Percentiles rank a stretch among this genome's conserved stretches.
Evolutionary conservation across 768 basidiomycete species (phyloP).

Genomic region (Macrocybe gigantea): DNA sequence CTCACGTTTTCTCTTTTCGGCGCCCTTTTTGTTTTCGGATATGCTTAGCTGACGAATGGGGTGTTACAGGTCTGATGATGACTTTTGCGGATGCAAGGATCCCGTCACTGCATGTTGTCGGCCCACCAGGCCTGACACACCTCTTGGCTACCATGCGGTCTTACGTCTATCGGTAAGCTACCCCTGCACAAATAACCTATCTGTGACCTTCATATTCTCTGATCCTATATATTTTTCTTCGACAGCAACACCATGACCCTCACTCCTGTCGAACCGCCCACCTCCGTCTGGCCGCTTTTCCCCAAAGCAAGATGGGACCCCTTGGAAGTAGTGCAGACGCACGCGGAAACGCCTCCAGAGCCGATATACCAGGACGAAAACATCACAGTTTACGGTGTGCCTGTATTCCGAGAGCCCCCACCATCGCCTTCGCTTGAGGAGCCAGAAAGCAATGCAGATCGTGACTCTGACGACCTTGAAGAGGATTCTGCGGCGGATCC

Average conservation of each 20-base stretch:
- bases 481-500: too few relatives aligned
- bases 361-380: constrained; percentile 60
- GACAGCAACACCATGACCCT: constrained; percentile 7
- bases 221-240: constrained; percentile 36
- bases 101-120: constrained; percentile 52
- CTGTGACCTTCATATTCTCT: constrained; percentile 31
- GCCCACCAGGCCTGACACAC: constrained; percentile 71
- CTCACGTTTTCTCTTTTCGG: background rate
- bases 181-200: too few relatives aligned
- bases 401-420: constrained; percentile 21
- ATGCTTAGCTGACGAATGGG: background rate
- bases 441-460: too few relatives aligned
- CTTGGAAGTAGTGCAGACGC: background rate
- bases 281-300: too few relatives aligned
- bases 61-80: constrained; percentile 63
- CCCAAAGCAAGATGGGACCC: background rate
- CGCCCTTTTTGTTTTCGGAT: constrained; percentile 7
- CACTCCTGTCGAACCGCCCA: too few relatives aligned
- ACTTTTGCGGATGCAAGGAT: constrained; percentile 69
- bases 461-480: too few relatives aligned
- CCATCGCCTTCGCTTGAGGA: too few relatives aligned
- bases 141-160: constrained; percentile 64
- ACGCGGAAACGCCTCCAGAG: constrained; percentile 13
- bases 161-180: constrained; percentile 57
- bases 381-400: constrained; percentile 59